Evolutionary conservation across 257 asterid species (phyloP), one percentile per base, ranked within the genome.

Genomic region (Petunia secreta): DNA sequence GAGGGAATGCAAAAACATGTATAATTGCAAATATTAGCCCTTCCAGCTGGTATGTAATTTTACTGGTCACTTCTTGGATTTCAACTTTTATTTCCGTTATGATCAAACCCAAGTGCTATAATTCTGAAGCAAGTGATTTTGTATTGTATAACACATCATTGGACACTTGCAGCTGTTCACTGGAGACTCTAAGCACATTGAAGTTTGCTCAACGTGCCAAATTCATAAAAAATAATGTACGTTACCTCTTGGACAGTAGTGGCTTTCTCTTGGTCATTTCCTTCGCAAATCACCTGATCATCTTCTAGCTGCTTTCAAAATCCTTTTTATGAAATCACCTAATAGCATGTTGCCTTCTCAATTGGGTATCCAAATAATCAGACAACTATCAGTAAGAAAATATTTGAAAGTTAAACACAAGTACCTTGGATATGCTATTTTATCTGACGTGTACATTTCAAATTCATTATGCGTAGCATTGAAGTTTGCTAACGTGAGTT

Each of bases 1-100:
- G 99, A 69, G 99, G 99, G 85, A 96, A 96, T 89, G 97, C 98
- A 80, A 96, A 96, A 87, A 96, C 99, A 87, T 88, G 85, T 77
- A 96, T 96, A 79, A 92, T 96, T 39, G 99, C 99, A 62, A 96
- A 96, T 82, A 90, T 96, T 59, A 96, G 97, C 83, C 99, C 99
- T 48, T 91, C 99, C 79, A 88, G 71, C 85, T 58, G 97, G 98
- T 48, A 81, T 62, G 58, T 58, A 40, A 65, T 66, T 13, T 36
- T 34, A 68, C 8, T 44, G 46, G n/a, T 9, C 16, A 37, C 14
- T 14, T 25, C 34, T 13, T 10, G 37, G 14, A 64, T 64, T 10
- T 16, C 69, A 40, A 14, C 15, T 39, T 54, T 40, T 52, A 9
- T 6, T 60, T 58, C 62, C 79, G 59, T 46, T 34, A 10, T 6